Base-by-base conservation (phyloP, 1,284 basidiomycete genomes). In the Phylloboletellus chloephorus region DNA sequence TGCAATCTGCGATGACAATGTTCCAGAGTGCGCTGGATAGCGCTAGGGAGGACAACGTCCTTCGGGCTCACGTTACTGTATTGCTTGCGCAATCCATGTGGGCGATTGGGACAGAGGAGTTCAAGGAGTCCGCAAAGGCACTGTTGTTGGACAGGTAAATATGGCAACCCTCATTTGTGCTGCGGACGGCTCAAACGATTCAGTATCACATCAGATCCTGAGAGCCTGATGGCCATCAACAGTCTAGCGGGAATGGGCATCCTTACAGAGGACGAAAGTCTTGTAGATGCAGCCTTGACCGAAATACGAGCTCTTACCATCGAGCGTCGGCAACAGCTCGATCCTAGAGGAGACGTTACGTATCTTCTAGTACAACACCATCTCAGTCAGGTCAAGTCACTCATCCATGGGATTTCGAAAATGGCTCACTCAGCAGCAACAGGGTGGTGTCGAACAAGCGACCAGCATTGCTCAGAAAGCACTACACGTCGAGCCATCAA, bases 191-290 rank as follows among this genome's bases (percentile, higher is more conserved):
- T 62, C 29, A 58, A 31, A 24, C 21, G 33, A 30, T 33, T 37
- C 43, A 88, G 85, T 50, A 80, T 87, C 48, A 67, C 77, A 2
- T 61, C 70, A 48, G 84, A 84, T 61, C 76, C 78, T 16, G 82
- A 77, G 53, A 88, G 86, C 56, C 61, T 93, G 39, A 72, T 76
- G 43, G 89, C 88, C 1, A 85, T 96, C 57, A 83, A 84, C 30
- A 76, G 82, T 0, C 73, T 97, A 0, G 88, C 87, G 0, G 88
- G 88, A 2, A 88, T 95, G 73, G 93, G 88, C 7, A 80, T 92
- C 42, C 65, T 90, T 16, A 84, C 82, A 0, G 70, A 74, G 19
- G 93, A 96, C 56, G 78, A 82, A 17, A 78, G 76, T 37, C 73
- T 96, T 13, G 73, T 94, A 11, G 90, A 95, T 56, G 93, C 93